phyloP scores from a whole-genome alignment of 2,329 filamentous ascomycete species.

The Ophiostoma novo-ulmi region DNA sequence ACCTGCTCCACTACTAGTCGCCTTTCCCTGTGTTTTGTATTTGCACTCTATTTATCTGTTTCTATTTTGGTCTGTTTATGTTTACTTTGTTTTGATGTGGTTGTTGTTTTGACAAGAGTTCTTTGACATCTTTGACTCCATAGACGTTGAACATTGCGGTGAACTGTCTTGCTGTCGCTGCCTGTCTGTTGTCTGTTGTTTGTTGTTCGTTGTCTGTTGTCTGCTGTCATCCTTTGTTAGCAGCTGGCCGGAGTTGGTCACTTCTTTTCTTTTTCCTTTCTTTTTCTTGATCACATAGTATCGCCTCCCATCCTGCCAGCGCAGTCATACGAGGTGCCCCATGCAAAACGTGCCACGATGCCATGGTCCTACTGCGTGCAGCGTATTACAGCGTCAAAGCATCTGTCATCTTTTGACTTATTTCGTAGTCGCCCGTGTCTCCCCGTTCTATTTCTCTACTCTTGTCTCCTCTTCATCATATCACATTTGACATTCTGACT shows the following conservation, averaged over 20 bases:
- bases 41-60: neutral
- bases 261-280: neutral
- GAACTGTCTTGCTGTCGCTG: neutral
- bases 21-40: neutral
- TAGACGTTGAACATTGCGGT: neutral
- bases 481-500: neutral
- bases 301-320: neutral
- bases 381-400: neutral
- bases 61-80: neutral
- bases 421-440: neutral
- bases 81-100: neutral
- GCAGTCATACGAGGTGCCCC: neutral
- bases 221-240: neutral
- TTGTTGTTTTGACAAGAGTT: neutral
- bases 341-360: constrained; percentile 16
- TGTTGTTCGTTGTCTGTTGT: too few species aligned
- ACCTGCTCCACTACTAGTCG: neutral
- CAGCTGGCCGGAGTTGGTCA: neutral
- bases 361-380: neutral
- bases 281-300: too few species aligned
- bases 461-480: neutral
- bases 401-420: neutral
- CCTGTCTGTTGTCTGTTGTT: neutral
- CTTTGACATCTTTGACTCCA: too few species aligned
- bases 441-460: neutral